Base-by-base conservation (phyloP, 805 yeast species). In the Debaryomyces tyrocola region DNA sequence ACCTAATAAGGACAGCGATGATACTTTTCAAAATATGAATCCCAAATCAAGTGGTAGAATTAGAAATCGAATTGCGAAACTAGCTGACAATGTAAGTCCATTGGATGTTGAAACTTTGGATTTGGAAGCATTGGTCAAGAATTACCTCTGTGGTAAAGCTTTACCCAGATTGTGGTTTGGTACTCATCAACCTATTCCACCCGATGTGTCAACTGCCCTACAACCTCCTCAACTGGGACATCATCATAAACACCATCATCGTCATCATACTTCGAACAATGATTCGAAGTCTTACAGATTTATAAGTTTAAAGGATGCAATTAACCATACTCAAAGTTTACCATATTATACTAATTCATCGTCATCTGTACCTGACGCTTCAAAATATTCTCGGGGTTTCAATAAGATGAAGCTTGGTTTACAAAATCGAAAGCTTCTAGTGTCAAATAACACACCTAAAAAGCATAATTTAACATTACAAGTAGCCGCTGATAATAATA, bases 61-160 rank as follows among this genome's bases (percentile, higher is more conserved):
- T 27, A 54, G 72, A 47, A 65, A 60, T 41, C 62, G 58, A 41
- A 57, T 70, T 27, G 69, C 69, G 4, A 71, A 70, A 44, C 51
- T 70, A 15, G 59, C 72, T 2, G 75, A 70, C 35, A 60, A 50
- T 10, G 43, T 58, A 5, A 64, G 62, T 37, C 75, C 76, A 0
- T 43, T 62, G 7, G 77, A 73, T 24, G 70, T 72, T 11, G 78
- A 73, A 47, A 70, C 76, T 1, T 49, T 66, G 18, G 75, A 73
- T 45, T 58, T 73, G 40, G 75, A 73, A 20, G 46, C 51, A 3
- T 53, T 73, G 10, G 67, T 68, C 2, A 58, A 58, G 24, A 60
- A 59, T 38, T 57, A 60, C 52, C 47, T 72, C 12, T 50, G 57
- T 4, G 77, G 77, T 0, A 67, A 63, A 44, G 64, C 67, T 2